Conservation (phyloP, 179 eudicot genomes). For the Beta macrorhiza region DNA sequence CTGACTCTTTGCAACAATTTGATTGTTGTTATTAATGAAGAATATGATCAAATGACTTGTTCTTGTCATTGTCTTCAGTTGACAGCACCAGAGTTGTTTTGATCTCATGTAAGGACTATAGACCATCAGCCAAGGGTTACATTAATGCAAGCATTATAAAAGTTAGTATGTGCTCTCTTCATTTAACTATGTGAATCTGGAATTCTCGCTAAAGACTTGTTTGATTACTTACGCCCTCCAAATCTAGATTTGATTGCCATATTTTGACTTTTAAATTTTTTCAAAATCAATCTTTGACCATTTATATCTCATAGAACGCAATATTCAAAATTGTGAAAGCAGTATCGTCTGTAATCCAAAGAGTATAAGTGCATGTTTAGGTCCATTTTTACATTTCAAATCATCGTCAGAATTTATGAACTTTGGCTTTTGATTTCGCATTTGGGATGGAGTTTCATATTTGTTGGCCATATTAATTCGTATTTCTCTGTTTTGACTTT, state of each 20-base stretch:
- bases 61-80: conserved; percentile 46
- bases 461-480: background rate
- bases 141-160: conserved; percentile 82
- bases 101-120: conserved; percentile 65
- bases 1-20: conserved; percentile 3
- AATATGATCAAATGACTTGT: background rate
- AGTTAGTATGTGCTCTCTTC: conserved; percentile 37
- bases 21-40: background rate
- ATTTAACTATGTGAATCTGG: background rate
- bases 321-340: background rate
- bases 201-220: background rate
- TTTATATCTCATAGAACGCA: background rate
- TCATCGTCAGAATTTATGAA: background rate
- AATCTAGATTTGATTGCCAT: background rate
- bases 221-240: background rate
- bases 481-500: conserved; percentile 14
- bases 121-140: conserved; percentile 72
- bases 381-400: background rate
- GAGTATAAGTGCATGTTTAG: background rate
- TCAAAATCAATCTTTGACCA: background rate
- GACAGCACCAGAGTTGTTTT: conserved; percentile 76
- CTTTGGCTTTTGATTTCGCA: no score
- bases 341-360: background rate
- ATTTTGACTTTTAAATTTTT: background rate
- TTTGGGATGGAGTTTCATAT: no score